These are phyloP conservation scores for Heliophila coronopifolia DNA, from an alignment of 441 rosid species.

Conservation along the genomic window DNA sequence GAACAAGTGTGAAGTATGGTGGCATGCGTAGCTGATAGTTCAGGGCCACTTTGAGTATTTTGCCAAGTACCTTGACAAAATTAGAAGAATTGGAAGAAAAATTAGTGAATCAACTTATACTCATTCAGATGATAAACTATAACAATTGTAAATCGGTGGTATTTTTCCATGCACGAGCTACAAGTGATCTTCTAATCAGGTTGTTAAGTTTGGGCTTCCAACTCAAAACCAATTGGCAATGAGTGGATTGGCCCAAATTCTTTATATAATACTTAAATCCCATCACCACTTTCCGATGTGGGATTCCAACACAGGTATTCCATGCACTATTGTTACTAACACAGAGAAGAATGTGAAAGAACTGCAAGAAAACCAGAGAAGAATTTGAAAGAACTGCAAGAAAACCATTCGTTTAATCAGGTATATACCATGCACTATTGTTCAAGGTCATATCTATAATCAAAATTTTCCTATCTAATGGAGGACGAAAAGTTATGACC, in stretches of 20 bases:
- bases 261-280: too few relatives aligned
- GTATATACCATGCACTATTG: background rate
- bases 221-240: too few relatives aligned
- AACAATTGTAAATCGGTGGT: background rate
- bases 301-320: too few relatives aligned
- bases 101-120: background rate
- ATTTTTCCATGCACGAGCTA: background rate
- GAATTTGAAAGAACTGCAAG: too few relatives aligned
- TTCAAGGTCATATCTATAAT: background rate
- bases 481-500: background rate
- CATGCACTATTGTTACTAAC: too few relatives aligned
- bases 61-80: conserved; percentile 65
- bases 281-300: too few relatives aligned
- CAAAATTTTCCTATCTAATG: background rate
- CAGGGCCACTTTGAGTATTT: conserved; percentile 78
- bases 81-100: background rate
- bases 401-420: background rate
- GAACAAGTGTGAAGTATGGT: conserved; percentile 86
- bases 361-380: background rate
- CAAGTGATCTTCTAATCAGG: too few relatives aligned
- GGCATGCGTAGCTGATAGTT: conserved; percentile 95
- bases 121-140: conserved; percentile 2
- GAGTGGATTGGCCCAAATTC: too few relatives aligned
- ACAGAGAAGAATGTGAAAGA: conserved; percentile 3
- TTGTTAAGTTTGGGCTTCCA: too few relatives aligned